A percentile compares a stretch with the other conserved stretches of the same genome.
phyloP scores from a whole-genome alignment of 1,139 yeast genomes.

The Sugiyamaella grinbergsii region DNA sequence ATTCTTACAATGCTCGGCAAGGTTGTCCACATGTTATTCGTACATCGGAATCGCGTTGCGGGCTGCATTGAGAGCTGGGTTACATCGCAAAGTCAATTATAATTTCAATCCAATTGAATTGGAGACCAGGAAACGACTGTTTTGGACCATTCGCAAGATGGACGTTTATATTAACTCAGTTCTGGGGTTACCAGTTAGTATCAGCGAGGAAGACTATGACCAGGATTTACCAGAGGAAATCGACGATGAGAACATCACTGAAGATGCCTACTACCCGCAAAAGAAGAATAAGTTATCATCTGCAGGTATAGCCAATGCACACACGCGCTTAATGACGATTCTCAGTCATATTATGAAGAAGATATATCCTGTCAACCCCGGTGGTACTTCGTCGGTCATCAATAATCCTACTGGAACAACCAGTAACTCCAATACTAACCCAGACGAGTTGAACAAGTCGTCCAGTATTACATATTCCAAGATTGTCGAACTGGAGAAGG shows the following conservation, averaged over 20 bases:
- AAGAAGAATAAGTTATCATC: constrained; percentile 57
- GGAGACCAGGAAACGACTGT: constrained; percentile 81
- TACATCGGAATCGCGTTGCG: constrained; percentile 91
- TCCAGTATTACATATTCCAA: constrained; percentile 53
- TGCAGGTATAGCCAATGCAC: constrained; percentile 82
- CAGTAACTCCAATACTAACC: constrained; percentile 24
- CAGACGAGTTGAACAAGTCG: constrained; percentile 13
- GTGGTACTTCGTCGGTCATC: constrained; percentile 11
- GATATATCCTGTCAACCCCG: constrained; percentile 56
- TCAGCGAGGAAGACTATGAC: constrained; percentile 76
- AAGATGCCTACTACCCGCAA: constrained; percentile 50
- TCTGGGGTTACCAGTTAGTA: constrained; percentile 77
- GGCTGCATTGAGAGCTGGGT: constrained; percentile 83
- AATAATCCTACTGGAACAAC: constrained; percentile 27
- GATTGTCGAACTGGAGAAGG: constrained; percentile 72
- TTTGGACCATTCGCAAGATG: constrained; percentile 89
- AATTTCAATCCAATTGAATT: constrained; percentile 78
- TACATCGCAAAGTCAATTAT: constrained; percentile 72
- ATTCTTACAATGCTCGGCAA: constrained; percentile 86
- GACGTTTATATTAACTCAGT: constrained; percentile 89
- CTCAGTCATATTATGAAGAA: constrained; percentile 57
- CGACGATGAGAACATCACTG: constrained; percentile 85
- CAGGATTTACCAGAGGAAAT: constrained; percentile 83
- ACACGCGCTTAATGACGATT: constrained; percentile 70
- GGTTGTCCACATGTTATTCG: constrained; percentile 86